Evolutionary conservation across 2,329 filamentous ascomycete species (phyloP).

Genomic region (Cyphellophora attinorum): DNA sequence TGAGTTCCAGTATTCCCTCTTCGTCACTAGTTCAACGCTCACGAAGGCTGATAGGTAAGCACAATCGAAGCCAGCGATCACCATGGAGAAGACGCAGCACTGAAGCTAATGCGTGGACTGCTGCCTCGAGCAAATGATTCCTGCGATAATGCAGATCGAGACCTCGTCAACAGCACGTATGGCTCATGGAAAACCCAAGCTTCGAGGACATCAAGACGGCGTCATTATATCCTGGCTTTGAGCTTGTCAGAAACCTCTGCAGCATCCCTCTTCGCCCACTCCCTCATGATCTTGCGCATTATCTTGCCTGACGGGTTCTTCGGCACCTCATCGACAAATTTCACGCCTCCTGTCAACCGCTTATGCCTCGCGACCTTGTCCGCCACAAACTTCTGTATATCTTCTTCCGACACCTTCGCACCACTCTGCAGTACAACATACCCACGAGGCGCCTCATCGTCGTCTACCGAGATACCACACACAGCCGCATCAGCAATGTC

Average conservation of each 20-base stretch:
- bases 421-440: constrained; percentile 47
- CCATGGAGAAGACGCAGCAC: no score
- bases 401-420: constrained; percentile 34
- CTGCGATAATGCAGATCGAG: no score
- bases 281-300: constrained; percentile 44
- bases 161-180: no score
- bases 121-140: no score
- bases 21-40: no score
- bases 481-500: constrained; percentile 46
- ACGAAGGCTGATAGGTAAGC: no score
- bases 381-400: constrained; percentile 29
- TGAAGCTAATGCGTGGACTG: no score
- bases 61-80: no score
- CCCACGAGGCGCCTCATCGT: constrained; percentile 34
- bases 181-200: no score
- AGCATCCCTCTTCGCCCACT: constrained; percentile 39
- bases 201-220: no score
- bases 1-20: no score
- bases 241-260: not conserved
- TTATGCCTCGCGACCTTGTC: constrained; percentile 43
- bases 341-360: constrained; percentile 40
- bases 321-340: constrained; percentile 47
- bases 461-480: constrained; percentile 35
- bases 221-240: not conserved
- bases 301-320: constrained; percentile 51